Evolutionary conservation across 495 filamentous ascomycete genomes (phyloP).

Genomic region (Astrocystis sublimbata): DNA sequence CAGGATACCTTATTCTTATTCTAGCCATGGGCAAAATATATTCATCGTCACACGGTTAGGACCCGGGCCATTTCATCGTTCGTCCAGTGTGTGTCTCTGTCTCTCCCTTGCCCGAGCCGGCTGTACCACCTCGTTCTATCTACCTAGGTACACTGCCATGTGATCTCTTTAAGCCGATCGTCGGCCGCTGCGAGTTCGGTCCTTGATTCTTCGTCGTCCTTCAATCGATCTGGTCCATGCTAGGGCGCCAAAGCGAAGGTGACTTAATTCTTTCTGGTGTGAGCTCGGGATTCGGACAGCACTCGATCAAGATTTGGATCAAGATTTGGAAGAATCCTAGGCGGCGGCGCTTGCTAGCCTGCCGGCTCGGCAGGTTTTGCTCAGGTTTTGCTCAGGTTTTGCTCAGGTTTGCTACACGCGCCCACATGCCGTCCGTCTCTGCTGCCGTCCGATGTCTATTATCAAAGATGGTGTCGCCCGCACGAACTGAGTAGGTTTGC

Average conservation of each 20-base stretch:
- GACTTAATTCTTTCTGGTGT: background rate
- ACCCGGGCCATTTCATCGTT: background rate
- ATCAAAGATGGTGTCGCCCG: background rate
- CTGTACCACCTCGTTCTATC: background rate
- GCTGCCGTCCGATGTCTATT: background rate
- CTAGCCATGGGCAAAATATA: too few species aligned
- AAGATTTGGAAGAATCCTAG: background rate
- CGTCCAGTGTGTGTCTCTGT: background rate
- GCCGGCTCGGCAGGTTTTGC: background rate
- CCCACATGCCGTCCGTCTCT: too few species aligned
- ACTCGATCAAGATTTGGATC: background rate
- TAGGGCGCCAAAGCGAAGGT: background rate
- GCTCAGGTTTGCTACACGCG: too few species aligned
- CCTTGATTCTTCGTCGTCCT: slow-evolving; percentile 7
- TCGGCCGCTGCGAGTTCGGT: background rate
- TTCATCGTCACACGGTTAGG: too few species aligned
- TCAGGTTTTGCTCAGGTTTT: background rate
- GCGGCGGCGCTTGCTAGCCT: slow-evolving; percentile 3
- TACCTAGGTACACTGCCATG: too few species aligned
- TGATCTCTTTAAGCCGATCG: background rate
- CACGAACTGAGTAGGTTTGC: background rate
- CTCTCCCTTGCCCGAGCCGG: background rate
- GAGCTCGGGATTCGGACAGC: background rate
- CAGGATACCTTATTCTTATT: too few species aligned
- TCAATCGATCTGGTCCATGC: background rate